phyloP scores from a whole-genome alignment of 73 alveolate species.

The Paramecium tetraurelia region DNA sequence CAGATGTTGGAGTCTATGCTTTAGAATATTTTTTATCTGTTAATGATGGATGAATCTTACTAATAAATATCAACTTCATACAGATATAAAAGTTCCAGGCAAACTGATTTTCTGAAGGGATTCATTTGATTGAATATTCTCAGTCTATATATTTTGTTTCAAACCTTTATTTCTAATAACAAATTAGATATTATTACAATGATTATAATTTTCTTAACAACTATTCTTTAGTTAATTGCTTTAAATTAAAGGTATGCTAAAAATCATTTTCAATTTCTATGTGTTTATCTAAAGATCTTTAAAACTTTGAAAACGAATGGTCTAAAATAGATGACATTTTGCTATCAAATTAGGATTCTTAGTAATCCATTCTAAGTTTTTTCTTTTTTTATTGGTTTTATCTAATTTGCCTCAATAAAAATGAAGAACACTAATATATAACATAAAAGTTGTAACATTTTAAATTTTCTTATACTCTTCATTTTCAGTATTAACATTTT shows the following conservation, averaged over 20 bases:
- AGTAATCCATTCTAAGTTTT: background rate
- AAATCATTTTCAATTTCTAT: background rate
- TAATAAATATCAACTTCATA: background rate
- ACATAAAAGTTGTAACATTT: background rate
- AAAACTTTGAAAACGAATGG: background rate
- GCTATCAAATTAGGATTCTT: background rate
- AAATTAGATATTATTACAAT: background rate
- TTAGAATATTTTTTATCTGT: background rate
- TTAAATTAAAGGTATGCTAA: background rate
- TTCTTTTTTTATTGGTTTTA: background rate
- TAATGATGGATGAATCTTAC: background rate
- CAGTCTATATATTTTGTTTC: background rate
- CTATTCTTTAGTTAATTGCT: background rate
- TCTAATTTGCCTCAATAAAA: background rate
- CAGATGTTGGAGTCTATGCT: background rate
- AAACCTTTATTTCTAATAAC: background rate
- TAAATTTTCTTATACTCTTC: background rate
- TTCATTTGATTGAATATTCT: background rate
- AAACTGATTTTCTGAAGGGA: background rate
- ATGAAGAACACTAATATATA: background rate
- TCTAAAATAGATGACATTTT: conserved; percentile 4
- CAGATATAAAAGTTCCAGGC: background rate
- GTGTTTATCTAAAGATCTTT: background rate
- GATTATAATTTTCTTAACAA: background rate
- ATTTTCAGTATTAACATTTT: background rate